Base-by-base conservation (phyloP, 345 rosid genomes). In the Eutrema heterophyllum region DNA sequence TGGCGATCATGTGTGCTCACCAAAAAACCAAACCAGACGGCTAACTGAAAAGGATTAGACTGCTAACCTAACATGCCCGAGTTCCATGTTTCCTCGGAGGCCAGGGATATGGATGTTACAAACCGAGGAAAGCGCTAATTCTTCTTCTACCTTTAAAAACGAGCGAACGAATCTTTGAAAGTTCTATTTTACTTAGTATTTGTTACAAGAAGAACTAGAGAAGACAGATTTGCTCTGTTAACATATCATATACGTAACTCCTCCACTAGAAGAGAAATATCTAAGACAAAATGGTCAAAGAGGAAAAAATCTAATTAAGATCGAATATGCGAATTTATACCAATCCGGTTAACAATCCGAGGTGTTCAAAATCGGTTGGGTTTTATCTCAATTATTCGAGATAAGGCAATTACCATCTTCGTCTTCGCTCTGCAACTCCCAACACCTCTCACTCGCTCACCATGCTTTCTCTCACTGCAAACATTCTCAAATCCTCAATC, bases 381-480 rank as follows among this genome's bases (percentile, higher is more conserved):
- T 77, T 30, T 24, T 14, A 12, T 39, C 11, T 1, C 24, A 61
- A 53, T 36, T 1, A 51, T 48, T 65, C 1, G 48, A 73, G 81
- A 78, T 78, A 78, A 78, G 81, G 18, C 69, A 10, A 36, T 6
- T n/a, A 26, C 57, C 30, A 71, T 71, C 70, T 21, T 73, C 81
- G 18, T 72, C 59, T 73, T 43, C 81, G 60, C 51, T 77, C 80
- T 72, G 74, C 74, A 3, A 5, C 21, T 18, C 21, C 21, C 33
- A 72, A 59, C 77, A 56, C 72, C 60, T 51, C 81, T 60, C 77
- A 30, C 72, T 71, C 65, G 56, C 73, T 70, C 64, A 56, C 69
- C 44, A 78, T 78, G 81, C 68, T 73, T 40, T 73, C 78, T 73
- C 78, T 73, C 63, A 65, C 77, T 7, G 21, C 77, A 64, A 73